A percentile compares a stretch with the other conserved stretches of the same genome.
phyloP scores from a whole-genome alignment of 768 basidiomycete species.

The Kwoniella dendrophila region DNA sequence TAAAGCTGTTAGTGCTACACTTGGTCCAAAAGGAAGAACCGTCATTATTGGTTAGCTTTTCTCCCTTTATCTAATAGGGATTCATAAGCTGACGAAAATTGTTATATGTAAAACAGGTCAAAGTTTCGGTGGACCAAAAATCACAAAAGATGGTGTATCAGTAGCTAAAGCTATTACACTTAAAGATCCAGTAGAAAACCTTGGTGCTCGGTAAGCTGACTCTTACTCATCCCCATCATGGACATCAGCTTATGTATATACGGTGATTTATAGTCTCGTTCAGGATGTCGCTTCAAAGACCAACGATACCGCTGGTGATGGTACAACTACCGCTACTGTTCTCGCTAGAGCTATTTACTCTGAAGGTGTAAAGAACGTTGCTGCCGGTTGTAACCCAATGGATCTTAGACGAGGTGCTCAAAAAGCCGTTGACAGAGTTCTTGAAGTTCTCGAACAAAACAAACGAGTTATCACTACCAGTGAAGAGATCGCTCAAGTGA shows the following conservation, averaged over 20 bases:
- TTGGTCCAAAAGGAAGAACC: constrained; percentile 97
- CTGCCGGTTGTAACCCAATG: constrained; percentile 99
- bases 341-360: constrained; percentile 96
- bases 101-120: constrained; percentile 32
- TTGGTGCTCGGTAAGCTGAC: constrained; percentile 81
- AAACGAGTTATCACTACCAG: constrained; percentile 94
- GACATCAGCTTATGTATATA: background rate
- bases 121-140: constrained; percentile 66
- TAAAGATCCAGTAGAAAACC: constrained; percentile 98
- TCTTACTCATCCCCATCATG: constrained; percentile 1
- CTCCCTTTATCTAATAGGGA: background rate
- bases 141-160: constrained; percentile 98
- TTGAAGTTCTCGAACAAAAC: constrained; percentile 82
- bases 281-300: constrained; percentile 97
- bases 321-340: constrained; percentile 96
- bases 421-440: constrained; percentile 92
- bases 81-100: background rate
- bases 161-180: constrained; percentile 93
- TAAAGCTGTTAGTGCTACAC: constrained; percentile 92
- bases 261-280: constrained; percentile 68
- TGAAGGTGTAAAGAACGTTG: constrained; percentile 98
- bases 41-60: constrained; percentile 84
- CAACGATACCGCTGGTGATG: constrained; percentile 95
- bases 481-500: constrained; percentile 87
- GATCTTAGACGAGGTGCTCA: constrained; percentile 98